Percentiles rank a stretch among this genome's conserved stretches.
Conservation (phyloP, 2,329 filamentous ascomycete species). For the Coniochaeta prunicola region DNA sequence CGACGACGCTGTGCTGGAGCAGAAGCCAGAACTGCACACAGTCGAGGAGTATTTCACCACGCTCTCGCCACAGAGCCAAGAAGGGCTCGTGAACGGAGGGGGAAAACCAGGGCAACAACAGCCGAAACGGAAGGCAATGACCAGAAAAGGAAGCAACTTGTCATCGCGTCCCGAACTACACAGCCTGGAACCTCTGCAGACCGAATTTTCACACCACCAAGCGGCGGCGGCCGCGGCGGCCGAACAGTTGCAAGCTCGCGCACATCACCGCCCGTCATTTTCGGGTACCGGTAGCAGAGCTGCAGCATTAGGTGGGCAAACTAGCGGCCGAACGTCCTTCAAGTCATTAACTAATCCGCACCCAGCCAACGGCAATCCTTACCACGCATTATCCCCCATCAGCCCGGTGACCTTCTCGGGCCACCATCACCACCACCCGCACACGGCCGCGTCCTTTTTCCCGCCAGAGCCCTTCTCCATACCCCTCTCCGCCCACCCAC, state of each 20-base stretch:
- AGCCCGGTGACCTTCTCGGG: constrained; percentile 38
- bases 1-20: constrained; percentile 81
- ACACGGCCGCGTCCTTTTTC: constrained; percentile 32
- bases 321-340: constrained; percentile 31
- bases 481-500: constrained; percentile 36
- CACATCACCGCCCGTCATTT: constrained; percentile 35
- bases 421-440: constrained; percentile 22
- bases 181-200: constrained; percentile 29
- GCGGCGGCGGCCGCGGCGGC: constrained; percentile 26
- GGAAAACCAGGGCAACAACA: constrained; percentile 14
- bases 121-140: constrained; percentile 30
- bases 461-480: constrained; percentile 46
- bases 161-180: constrained; percentile 25
- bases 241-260: constrained; percentile 25
- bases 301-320: constrained; percentile 28
- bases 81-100: constrained; percentile 20
- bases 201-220: constrained; percentile 23
- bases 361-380: constrained; percentile 30
- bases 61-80: constrained; percentile 54
- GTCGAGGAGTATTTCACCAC: constrained; percentile 92
- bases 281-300: constrained; percentile 20
- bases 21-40: constrained; percentile 84
- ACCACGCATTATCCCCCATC: constrained; percentile 43
- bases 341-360: constrained; percentile 33
- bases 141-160: constrained; percentile 26